Percentiles rank a stretch among this genome's conserved stretches.
These are phyloP conservation scores for Delphinella strobiligena DNA, from an alignment of 2,329 filamentous ascomycete genomes.

Conservation along the genomic window DNA sequence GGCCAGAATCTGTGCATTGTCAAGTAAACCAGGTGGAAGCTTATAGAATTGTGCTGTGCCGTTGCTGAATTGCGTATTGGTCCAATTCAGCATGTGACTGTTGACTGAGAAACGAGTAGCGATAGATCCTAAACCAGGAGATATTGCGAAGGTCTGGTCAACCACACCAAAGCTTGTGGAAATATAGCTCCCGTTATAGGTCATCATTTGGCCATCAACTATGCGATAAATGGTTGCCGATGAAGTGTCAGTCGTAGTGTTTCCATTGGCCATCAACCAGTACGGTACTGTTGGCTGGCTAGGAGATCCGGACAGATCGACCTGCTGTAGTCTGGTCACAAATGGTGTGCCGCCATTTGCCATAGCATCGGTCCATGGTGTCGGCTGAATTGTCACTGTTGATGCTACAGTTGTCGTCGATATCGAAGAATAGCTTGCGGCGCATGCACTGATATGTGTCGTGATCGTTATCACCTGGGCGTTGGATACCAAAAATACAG, in stretches of 20 bases:
- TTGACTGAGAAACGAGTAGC: constrained; percentile 17
- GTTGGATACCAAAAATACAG: constrained; percentile 1
- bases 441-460: constrained; percentile 9
- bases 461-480: constrained; percentile 10
- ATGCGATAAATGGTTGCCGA: constrained; percentile 20
- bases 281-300: constrained; percentile 6
- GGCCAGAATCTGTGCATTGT: constrained; percentile 18
- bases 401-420: constrained; percentile 16
- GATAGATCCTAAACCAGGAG: constrained; percentile 14
- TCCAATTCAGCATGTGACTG: constrained; percentile 19
- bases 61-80: constrained; percentile 18
- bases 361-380: constrained; percentile 15
- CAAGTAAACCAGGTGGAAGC: constrained; percentile 13
- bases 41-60: constrained; percentile 22
- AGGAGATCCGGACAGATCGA: constrained; percentile 8
- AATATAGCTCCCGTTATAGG: constrained; percentile 12
- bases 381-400: constrained; percentile 17
- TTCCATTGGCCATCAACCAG: constrained; percentile 21
- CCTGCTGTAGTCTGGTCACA: constrained; percentile 18
- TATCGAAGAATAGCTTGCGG: constrained; percentile 4
- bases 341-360: constrained; percentile 21
- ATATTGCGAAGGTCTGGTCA: constrained; percentile 17
- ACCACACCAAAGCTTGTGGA: constrained; percentile 15
- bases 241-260: constrained; percentile 19
- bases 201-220: constrained; percentile 14